Evolutionary conservation across 1,139 yeast genomes (phyloP).

Genomic region (Pichia sp.): DNA sequence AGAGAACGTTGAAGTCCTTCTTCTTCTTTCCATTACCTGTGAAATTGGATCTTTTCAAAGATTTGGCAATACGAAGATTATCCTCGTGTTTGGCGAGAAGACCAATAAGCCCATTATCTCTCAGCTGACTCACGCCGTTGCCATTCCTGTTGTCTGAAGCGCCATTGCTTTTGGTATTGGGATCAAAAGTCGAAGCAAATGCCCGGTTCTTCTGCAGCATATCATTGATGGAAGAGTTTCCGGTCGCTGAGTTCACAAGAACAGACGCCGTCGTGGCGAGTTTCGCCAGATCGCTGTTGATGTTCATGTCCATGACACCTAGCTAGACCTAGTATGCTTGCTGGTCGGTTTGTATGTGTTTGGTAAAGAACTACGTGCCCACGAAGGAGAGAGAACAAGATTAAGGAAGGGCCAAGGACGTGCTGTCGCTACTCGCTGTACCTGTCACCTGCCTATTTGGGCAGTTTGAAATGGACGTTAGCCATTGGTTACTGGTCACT

Average conservation of each 20-base stretch:
- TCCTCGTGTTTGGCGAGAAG: conserved; percentile 20
- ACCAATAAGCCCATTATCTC: conserved; percentile 7
- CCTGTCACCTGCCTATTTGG: too few relatives aligned
- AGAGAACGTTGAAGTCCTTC: conserved; percentile 33
- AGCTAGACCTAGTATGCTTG: too few relatives aligned
- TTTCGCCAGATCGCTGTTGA: conserved; percentile 24
- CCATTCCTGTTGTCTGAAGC: neutral
- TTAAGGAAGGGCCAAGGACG: too few relatives aligned
- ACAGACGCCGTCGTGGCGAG: conserved; percentile 41
- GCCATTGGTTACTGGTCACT: too few relatives aligned
- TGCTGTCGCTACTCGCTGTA: too few relatives aligned
- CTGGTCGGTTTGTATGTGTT: too few relatives aligned
- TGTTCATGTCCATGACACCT: neutral
- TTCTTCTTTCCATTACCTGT: conserved; percentile 14
- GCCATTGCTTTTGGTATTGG: conserved; percentile 4
- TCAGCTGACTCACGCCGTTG: neutral
- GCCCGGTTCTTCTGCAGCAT: conserved; percentile 40
- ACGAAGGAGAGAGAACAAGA: too few relatives aligned
- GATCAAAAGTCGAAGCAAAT: conserved; percentile 31
- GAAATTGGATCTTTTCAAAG: conserved; percentile 12
- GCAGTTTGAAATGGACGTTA: too few relatives aligned
- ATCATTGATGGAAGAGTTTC: conserved; percentile 17
- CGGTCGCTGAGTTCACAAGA: conserved; percentile 27
- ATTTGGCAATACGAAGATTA: conserved; percentile 11
- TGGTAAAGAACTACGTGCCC: too few relatives aligned